Conservation (phyloP, 2,329 filamentous ascomycete genomes). For the Colletotrichum abscissum region DNA sequence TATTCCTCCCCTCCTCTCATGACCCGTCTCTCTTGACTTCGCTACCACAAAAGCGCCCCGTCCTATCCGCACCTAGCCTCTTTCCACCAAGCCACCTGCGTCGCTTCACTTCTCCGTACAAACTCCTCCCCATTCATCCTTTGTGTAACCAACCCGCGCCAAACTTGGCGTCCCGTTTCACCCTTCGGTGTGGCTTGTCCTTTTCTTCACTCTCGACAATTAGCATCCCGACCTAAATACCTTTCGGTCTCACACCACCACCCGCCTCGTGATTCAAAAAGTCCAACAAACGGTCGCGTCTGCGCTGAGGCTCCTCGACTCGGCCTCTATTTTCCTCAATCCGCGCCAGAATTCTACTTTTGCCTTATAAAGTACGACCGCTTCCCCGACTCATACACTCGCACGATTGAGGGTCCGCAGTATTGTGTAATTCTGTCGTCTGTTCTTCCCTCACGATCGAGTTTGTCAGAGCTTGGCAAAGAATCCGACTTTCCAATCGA, state of each 20-base stretch:
- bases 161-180: conserved; percentile 13
- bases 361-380: neutral
- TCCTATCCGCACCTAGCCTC: neutral
- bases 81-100: conserved; percentile 2
- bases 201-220: neutral
- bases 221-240: too few relatives aligned
- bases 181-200: conserved; percentile 22
- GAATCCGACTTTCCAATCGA: too few relatives aligned
- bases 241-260: too few relatives aligned
- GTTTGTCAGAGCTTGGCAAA: neutral
- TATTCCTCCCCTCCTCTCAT: neutral
- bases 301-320: neutral
- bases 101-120: neutral
- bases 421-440: neutral
- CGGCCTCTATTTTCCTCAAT: neutral
- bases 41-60: neutral
- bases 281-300: neutral
- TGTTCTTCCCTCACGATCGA: neutral
- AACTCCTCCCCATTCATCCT: neutral
- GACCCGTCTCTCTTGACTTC: too few relatives aligned
- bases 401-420: neutral
- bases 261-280: too few relatives aligned
- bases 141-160: neutral
- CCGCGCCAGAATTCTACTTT: neutral
- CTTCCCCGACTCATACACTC: neutral